Conservation (phyloP, 768 basidiomycete genomes). For the Galerina marginata region DNA sequence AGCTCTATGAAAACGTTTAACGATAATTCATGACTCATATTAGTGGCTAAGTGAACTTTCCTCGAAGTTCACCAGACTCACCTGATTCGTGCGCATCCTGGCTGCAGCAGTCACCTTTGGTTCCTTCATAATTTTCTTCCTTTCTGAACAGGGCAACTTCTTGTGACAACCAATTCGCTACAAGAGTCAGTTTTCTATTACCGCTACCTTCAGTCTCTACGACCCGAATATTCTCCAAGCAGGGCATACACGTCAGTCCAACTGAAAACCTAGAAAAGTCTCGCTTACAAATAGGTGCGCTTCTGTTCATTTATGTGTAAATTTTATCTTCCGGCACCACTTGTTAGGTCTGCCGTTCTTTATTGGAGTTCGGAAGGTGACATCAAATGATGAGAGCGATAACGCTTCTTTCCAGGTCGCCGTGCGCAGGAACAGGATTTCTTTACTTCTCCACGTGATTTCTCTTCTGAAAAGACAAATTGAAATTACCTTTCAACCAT, state of each 20-base stretch:
- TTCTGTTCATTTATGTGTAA: conserved; percentile 10
- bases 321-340: conserved; percentile 11
- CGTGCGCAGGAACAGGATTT: conserved; percentile 6
- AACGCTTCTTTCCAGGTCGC: conserved; percentile 15
- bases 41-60: no score
- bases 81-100: no score
- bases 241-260: not conserved
- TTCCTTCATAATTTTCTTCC: no score
- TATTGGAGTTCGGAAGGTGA: conserved; percentile 10
- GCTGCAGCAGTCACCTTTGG: no score
- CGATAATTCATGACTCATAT: no score
- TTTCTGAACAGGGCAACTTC: no score
- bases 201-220: not conserved
- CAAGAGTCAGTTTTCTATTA: not conserved
- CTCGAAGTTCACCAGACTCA: no score
- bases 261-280: conserved; percentile 12
- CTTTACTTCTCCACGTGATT: conserved; percentile 36
- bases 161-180: not conserved
- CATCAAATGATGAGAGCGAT: conserved; percentile 21
- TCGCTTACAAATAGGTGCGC: conserved; percentile 7
- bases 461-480: conserved; percentile 29
- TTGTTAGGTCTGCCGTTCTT: conserved; percentile 2
- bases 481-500: conserved; percentile 29
- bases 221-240: conserved; percentile 4
- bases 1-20: no score